These are phyloP conservation scores for Macrophomina phaseolina DNA, from an alignment of 2,329 filamentous ascomycete genomes.

Conservation along the genomic window DNA sequence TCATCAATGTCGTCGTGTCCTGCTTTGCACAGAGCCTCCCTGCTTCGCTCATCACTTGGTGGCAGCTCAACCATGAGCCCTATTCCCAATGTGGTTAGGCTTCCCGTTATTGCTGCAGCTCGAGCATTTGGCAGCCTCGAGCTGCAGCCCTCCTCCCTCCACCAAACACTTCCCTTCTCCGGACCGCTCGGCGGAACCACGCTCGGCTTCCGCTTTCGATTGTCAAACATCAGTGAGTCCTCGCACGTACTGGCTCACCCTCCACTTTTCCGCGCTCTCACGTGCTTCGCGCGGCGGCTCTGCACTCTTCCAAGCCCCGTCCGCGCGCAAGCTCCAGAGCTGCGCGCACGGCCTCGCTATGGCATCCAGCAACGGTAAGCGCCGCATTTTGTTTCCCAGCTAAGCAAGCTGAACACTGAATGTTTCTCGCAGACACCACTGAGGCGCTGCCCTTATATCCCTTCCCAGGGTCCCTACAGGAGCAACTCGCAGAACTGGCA, in stretches of 20 bases:
- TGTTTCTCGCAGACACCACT: too few species aligned
- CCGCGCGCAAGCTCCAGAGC: neutral
- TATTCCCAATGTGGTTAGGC: constrained; percentile 9
- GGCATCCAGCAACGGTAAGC: constrained; percentile 5
- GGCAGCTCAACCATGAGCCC: neutral
- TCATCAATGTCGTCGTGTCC: neutral
- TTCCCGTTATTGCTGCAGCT: constrained; percentile 1
- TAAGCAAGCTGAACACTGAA: neutral
- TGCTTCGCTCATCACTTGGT: neutral
- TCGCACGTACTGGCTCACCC: too few species aligned
- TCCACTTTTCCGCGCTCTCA: neutral
- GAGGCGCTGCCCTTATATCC: too few species aligned
- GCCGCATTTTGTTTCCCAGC: neutral
- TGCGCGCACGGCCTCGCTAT: constrained; percentile 5
- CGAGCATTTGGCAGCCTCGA: constrained; percentile 17
- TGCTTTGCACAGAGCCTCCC: neutral
- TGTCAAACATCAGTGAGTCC: too few species aligned
- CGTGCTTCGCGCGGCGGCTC: too few species aligned
- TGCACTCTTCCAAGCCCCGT: neutral
- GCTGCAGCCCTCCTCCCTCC: constrained; percentile 3
- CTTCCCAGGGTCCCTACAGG: too few species aligned
- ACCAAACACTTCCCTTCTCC: neutral
- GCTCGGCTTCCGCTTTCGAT: neutral
- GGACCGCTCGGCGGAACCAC: neutral
- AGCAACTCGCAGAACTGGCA: too few species aligned